phyloP scores from a whole-genome alignment of 2,329 filamentous ascomycete genomes.

The Diaporthe sp. region DNA sequence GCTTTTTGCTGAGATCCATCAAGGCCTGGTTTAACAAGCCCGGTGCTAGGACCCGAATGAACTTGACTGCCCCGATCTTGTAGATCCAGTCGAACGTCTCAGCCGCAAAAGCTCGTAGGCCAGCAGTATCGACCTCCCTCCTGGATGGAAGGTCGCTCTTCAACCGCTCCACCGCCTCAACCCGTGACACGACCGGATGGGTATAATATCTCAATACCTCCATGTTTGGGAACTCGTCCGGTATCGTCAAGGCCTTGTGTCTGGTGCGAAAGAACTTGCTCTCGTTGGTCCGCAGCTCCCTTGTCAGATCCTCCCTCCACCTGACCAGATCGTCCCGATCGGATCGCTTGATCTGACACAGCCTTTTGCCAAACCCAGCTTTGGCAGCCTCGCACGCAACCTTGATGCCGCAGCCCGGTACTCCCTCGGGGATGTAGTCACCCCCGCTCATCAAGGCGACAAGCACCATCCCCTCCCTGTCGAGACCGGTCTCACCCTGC shows the following conservation, averaged over 20 bases:
- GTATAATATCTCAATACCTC: slow-evolving; percentile 89
- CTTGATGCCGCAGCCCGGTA: slow-evolving; percentile 88
- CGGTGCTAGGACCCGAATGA: slow-evolving; percentile 83
- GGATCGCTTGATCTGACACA: slow-evolving; percentile 73
- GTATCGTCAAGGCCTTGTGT: slow-evolving; percentile 79
- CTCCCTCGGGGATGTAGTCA: slow-evolving; percentile 90
- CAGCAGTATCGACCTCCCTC: slow-evolving; percentile 71
- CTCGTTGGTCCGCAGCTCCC: slow-evolving; percentile 86
- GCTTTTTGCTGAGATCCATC: slow-evolving; percentile 42
- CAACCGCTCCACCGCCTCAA: slow-evolving; percentile 65
- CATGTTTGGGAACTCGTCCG: slow-evolving; percentile 81
- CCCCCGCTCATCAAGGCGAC: slow-evolving; percentile 96
- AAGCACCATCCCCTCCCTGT: slow-evolving; percentile 90
- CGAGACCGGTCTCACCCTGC: slow-evolving; percentile 68
- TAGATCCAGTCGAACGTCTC: slow-evolving; percentile 90
- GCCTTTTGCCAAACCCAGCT: slow-evolving; percentile 83
- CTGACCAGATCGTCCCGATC: slow-evolving; percentile 68
- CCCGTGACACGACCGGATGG: slow-evolving; percentile 81
- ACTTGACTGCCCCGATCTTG: slow-evolving; percentile 83
- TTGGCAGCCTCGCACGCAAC: slow-evolving; percentile 89
- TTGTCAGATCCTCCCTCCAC: slow-evolving; percentile 79
- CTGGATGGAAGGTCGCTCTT: slow-evolving; percentile 68
- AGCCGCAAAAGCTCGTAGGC: slow-evolving; percentile 77
- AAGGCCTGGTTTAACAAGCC: slow-evolving; percentile 75
- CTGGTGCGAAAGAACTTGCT: slow-evolving; percentile 81